Evolutionary conservation across 202 grass and related monocot species (phyloP).

Genomic region (Bolboschoenoplectus hybrid): DNA sequence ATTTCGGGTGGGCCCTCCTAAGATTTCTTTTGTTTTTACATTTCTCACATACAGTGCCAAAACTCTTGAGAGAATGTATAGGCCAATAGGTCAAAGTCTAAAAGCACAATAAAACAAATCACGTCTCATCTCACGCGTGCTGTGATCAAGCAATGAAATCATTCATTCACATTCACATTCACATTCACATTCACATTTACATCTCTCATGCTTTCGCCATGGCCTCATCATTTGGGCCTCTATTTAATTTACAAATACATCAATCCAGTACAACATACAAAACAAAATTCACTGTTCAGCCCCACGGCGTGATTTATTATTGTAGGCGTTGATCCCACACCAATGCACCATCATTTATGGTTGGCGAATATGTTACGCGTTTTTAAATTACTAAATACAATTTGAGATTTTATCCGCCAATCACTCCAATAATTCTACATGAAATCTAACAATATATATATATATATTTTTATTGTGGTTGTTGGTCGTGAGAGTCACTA

Average conservation of each 20-base stretch:
- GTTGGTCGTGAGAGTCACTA: constrained; percentile 35
- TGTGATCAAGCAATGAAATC: neutral
- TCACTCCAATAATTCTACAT: neutral
- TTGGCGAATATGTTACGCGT: neutral
- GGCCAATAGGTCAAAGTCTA: neutral
- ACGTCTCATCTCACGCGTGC: neutral
- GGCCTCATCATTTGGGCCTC: constrained; percentile 24
- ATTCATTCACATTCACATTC: too few species aligned
- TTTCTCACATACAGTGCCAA: too few species aligned
- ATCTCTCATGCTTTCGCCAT: constrained; percentile 17
- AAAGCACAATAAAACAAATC: neutral
- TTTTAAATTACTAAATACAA: neutral
- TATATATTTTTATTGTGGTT: neutral
- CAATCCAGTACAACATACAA: neutral
- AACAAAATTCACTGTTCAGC: neutral
- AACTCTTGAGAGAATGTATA: neutral
- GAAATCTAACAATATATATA: neutral
- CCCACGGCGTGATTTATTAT: neutral
- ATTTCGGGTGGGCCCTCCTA: neutral
- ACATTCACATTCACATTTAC: too few species aligned
- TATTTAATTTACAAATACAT: constrained; percentile 6
- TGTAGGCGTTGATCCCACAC: neutral
- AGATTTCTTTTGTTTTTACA: too few species aligned
- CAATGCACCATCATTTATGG: neutral
- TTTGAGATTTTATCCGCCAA: neutral